Conservation (phyloP, 768 basidiomycete genomes). For the Mycena epipterygia region DNA sequence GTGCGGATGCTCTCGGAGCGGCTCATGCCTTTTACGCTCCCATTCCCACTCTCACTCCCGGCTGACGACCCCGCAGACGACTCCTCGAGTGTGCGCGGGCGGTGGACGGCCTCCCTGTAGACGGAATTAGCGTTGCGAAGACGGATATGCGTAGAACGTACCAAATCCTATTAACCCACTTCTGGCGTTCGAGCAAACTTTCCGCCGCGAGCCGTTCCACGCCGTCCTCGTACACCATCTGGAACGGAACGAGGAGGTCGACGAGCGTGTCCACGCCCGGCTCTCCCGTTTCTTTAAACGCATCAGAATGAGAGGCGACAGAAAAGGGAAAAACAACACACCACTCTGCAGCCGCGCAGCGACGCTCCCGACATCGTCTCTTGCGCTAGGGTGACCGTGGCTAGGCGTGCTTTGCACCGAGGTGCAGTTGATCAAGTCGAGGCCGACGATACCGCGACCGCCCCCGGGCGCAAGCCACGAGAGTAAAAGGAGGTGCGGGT, state of each 20-base stretch:
- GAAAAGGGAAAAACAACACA: constrained; percentile 29
- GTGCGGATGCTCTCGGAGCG: constrained; percentile 72
- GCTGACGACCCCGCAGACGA: constrained; percentile 59
- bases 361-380: constrained; percentile 89
- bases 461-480: constrained; percentile 91
- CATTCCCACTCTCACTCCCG: constrained; percentile 16
- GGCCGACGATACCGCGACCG: constrained; percentile 85
- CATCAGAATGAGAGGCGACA: constrained; percentile 14
- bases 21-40: constrained; percentile 6
- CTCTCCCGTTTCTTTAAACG: constrained; percentile 12
- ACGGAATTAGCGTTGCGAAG: constrained; percentile 2
- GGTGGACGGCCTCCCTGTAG: constrained; percentile 83
- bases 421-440: constrained; percentile 89
- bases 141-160: constrained; percentile 51
- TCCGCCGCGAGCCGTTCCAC: constrained; percentile 92
- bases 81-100: constrained; percentile 62
- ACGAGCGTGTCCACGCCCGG: constrained; percentile 59
- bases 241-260: constrained; percentile 90
- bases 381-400: constrained; percentile 83
- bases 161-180: constrained; percentile 95
- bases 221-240: constrained; percentile 91
- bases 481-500: constrained; percentile 86
- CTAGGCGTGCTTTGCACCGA: constrained; percentile 88
- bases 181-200: constrained; percentile 85
- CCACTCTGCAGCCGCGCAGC: constrained; percentile 78